Conservation (phyloP, 2,329 filamentous ascomycete species). For the Myriosclerotinia scirpicola region DNA sequence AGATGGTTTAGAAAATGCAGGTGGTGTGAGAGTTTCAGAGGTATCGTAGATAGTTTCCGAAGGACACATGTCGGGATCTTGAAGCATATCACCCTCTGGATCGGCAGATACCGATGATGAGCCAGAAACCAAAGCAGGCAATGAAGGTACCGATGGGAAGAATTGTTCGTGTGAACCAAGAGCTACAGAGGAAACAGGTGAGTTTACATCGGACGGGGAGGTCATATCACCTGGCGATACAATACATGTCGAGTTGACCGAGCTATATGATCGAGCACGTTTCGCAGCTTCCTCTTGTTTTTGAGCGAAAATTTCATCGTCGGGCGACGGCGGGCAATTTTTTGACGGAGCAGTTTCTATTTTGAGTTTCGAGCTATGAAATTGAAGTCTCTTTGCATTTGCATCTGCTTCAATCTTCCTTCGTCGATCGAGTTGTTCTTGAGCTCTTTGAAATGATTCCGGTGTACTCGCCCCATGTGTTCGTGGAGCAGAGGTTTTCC, state of each 20-base stretch:
- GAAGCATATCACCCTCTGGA: slow-evolving; percentile 59
- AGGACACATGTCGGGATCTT: slow-evolving; percentile 52
- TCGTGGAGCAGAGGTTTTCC: slow-evolving; percentile 42
- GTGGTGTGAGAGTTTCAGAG: slow-evolving; percentile 37
- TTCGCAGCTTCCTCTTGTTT: slow-evolving; percentile 31
- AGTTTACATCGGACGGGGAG: slow-evolving; percentile 29
- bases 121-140: slow-evolving; percentile 62
- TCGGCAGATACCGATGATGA: slow-evolving; percentile 65
- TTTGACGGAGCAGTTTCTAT: slow-evolving; percentile 26
- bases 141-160: slow-evolving; percentile 61
- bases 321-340: slow-evolving; percentile 49
- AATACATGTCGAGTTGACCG: slow-evolving; percentile 42
- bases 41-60: slow-evolving; percentile 33
- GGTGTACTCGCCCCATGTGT: slow-evolving; percentile 45
- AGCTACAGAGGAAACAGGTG: slow-evolving; percentile 48
- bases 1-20: slow-evolving; percentile 33
- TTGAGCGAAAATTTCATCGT: slow-evolving; percentile 43
- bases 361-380: slow-evolving; percentile 19
- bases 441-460: slow-evolving; percentile 45
- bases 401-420: slow-evolving; percentile 42
- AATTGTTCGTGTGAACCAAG: slow-evolving; percentile 44
- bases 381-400: slow-evolving; percentile 39
- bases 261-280: slow-evolving; percentile 38
- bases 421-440: slow-evolving; percentile 39
- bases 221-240: slow-evolving; percentile 42